These are phyloP conservation scores for Leucoagaricus sp. DNA, from an alignment of 1,284 basidiomycete genomes.

Conservation along the genomic window DNA sequence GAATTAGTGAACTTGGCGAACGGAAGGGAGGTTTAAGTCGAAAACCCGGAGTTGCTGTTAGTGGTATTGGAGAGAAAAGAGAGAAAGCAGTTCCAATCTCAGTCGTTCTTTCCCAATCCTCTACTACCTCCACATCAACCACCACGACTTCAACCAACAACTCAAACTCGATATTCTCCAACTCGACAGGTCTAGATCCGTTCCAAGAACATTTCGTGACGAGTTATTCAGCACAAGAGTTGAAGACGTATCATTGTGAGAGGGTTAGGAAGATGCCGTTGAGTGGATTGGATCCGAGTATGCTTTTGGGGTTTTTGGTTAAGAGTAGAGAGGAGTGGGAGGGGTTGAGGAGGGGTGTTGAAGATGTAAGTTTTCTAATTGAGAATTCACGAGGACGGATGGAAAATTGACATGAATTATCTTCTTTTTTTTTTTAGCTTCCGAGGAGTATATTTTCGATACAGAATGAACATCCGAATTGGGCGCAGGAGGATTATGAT, in stretches of 20 bases:
- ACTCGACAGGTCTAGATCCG: slow-evolving; percentile 22
- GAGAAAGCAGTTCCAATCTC: not conserved
- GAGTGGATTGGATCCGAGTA: slow-evolving; percentile 91
- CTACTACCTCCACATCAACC: not conserved
- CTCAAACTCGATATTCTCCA: not conserved
- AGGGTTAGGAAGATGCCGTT: slow-evolving; percentile 92
- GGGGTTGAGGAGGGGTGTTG: slow-evolving; percentile 76
- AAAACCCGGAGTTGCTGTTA: not conserved
- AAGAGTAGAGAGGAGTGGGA: slow-evolving; percentile 82
- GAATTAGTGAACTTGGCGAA: no score
- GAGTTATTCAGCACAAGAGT: slow-evolving; percentile 55
- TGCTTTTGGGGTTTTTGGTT: slow-evolving; percentile 93
- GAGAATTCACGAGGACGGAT: no score
- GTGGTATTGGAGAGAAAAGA: not conserved
- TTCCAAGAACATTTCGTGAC: slow-evolving; percentile 43
- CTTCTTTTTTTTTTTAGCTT: slow-evolving; percentile 44
- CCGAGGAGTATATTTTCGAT: slow-evolving; percentile 81
- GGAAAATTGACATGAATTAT: no score
- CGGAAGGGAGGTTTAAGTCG: not conserved
- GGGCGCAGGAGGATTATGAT: slow-evolving; percentile 70
- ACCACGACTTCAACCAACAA: not conserved
- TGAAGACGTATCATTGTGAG: slow-evolving; percentile 93
- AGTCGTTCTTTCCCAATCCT: slow-evolving; percentile 4
- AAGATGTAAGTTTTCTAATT: slow-evolving; percentile 55
- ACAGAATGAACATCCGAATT: slow-evolving; percentile 83